Evolutionary conservation across 2,329 filamentous ascomycete species (phyloP).

Genomic region (Aspergillus melleus): DNA sequence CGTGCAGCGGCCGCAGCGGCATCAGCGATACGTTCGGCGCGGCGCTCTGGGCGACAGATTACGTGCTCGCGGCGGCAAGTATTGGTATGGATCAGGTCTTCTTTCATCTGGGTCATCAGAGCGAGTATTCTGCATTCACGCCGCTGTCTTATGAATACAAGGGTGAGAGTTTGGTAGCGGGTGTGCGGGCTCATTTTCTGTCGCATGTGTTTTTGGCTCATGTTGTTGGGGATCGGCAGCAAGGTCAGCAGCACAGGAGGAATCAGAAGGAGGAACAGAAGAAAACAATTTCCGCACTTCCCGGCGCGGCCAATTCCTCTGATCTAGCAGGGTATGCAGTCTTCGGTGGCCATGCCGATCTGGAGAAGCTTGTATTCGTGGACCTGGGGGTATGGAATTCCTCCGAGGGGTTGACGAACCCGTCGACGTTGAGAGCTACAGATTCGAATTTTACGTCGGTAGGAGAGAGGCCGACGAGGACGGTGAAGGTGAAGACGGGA

Average conservation of each 20-base stretch:
- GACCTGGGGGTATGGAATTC: constrained; percentile 11
- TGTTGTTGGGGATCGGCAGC: background rate
- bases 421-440: constrained; percentile 3
- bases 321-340: constrained; percentile 8
- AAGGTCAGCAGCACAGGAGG: too few relatives aligned
- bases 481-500: background rate
- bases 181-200: constrained; percentile 6
- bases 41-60: constrained; percentile 11
- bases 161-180: constrained; percentile 1
- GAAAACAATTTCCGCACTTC: background rate
- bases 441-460: constrained; percentile 1
- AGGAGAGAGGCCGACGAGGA: background rate
- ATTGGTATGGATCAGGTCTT: constrained; percentile 8
- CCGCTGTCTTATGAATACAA: constrained; percentile 7
- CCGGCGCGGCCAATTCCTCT: constrained; percentile 1
- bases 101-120: constrained; percentile 16
- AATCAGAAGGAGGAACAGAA: background rate
- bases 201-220: constrained; percentile 10
- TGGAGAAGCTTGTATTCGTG: constrained; percentile 8
- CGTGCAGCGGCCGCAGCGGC: constrained; percentile 10
- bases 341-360: background rate
- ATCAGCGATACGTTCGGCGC: constrained; percentile 13
- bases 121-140: constrained; percentile 9
- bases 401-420: background rate
- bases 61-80: constrained; percentile 9